Evolutionary conservation across 2,329 filamentous ascomycete genomes (phyloP), one percentile per base, ranked within the genome.

Genomic region (Talaromyces sp.): DNA sequence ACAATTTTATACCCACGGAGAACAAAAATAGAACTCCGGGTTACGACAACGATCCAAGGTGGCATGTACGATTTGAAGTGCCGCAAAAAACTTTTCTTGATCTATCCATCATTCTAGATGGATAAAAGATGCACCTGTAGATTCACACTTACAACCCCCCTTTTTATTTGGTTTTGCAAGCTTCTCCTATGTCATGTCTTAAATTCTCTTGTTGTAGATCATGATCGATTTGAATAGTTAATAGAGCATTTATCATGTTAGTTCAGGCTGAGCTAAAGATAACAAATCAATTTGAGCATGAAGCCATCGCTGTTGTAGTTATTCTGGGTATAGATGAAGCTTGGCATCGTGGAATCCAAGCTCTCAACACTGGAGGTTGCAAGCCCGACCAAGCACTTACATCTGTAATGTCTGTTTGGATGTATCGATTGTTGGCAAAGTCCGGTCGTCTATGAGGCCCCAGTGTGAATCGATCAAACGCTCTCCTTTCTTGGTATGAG

Each of bases 211-310:
- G 22, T 54, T 62, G 61, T 62, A 62, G 61, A 62, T 62, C 61
- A 62, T 62, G 61, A 57, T 57, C 13, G 36, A 56, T 57, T 51
- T 61, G 42, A 27, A 61, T 61, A 60, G 52, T 62, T 60, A 59
- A 62, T 62, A 62, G 61, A 62, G 44, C 61, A 57, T 62, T 62
- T 28, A 15, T 30, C 49, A 30, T 25, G 19, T 58, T 49, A 49
- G 36, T 49, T 19, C 39, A 11, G 25, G 10, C n/a, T 11, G 19
- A 19, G 11, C 9, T 25, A 39, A 15, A 7, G 7, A n/a, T 53
- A 19, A 53, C 8, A 33, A 33, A 33, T 33, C 32, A 33, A 13
- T 33, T 11, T 33, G 11, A 33, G 32, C 32, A 33, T 33, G 32
- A 33, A 11, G 32, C 32, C 32, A 33, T 33, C 32, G 10, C 11